Conservation (phyloP, 768 basidiomycete species). For the Rhodocollybia butyracea region DNA sequence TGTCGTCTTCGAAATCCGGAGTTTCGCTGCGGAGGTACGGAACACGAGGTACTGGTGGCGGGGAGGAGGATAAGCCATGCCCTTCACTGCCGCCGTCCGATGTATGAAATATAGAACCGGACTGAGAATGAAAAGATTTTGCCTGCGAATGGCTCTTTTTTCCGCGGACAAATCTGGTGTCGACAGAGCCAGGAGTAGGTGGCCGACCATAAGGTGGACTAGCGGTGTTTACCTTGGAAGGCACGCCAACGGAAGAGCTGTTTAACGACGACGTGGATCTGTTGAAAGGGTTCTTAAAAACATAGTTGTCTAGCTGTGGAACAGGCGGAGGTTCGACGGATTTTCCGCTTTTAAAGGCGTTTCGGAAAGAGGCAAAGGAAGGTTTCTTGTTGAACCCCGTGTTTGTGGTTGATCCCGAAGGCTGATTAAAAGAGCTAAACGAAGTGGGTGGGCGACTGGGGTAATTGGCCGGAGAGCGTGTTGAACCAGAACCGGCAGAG, state of each 20-base stretch:
- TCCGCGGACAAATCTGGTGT: constrained; percentile 30
- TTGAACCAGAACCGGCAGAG: constrained; percentile 60
- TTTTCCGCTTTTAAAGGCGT: constrained; percentile 78
- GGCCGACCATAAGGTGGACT: constrained; percentile 58
- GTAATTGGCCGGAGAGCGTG: constrained; percentile 45
- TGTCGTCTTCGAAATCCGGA: constrained; percentile 65
- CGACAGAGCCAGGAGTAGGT: constrained; percentile 54
- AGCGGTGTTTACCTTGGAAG: constrained; percentile 32
- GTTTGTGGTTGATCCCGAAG: constrained; percentile 58
- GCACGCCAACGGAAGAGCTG: constrained; percentile 35
- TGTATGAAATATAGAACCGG: constrained; percentile 67
- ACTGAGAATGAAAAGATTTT: constrained; percentile 78
- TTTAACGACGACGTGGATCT: constrained; percentile 75
- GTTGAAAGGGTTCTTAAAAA: constrained; percentile 79
- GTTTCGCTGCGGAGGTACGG: constrained; percentile 57
- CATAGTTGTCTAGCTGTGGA: constrained; percentile 64
- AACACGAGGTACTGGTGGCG: constrained; percentile 77
- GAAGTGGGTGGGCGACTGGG: constrained; percentile 35
- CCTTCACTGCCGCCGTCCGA: constrained; percentile 77
- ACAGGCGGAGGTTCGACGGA: constrained; percentile 70
- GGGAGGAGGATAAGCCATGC: constrained; percentile 51
- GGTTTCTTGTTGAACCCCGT: constrained; percentile 75
- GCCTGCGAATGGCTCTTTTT: constrained; percentile 57
- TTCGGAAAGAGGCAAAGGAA: constrained; percentile 83
- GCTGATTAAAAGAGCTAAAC: constrained; percentile 48